These are phyloP conservation scores for Castanea mollissima DNA, from an alignment of 306 rosid species.

Conservation along the genomic window DNA sequence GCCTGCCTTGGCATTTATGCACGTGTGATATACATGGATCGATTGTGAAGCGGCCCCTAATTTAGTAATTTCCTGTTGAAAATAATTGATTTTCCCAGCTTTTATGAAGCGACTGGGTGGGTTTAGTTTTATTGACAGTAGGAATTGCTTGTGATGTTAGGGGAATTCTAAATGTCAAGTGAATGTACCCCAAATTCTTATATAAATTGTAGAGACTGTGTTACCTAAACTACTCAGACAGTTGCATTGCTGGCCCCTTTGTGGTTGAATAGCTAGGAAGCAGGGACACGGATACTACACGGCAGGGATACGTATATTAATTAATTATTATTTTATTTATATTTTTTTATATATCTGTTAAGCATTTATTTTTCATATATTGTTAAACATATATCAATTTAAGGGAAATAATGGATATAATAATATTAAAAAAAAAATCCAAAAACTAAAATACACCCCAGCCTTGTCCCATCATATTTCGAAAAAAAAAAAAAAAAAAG, in stretches of 20 bases:
- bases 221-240: neutral
- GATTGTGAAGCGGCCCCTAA: neutral
- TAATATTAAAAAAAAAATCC: too few relatives aligned
- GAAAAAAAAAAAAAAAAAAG: too few relatives aligned
- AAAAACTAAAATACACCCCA: too few relatives aligned
- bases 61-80: neutral
- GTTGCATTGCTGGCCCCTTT: neutral
- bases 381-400: too few relatives aligned
- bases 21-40: neutral
- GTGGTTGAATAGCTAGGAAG: neutral
- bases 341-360: too few relatives aligned
- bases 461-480: too few relatives aligned
- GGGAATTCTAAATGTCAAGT: neutral
- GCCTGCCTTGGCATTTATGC: neutral
- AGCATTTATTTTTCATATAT: too few relatives aligned
- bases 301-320: too few relatives aligned
- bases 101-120: neutral
- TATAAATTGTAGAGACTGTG: neutral
- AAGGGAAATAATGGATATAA: too few relatives aligned
- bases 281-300: fast-evolving
- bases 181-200: neutral
- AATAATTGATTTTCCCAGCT: neutral
- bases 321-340: too few relatives aligned
- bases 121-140: neutral
- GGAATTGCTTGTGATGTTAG: neutral